Base-by-base conservation (phyloP, 345 rosid species). In the Capsella bursapastoris region DNA sequence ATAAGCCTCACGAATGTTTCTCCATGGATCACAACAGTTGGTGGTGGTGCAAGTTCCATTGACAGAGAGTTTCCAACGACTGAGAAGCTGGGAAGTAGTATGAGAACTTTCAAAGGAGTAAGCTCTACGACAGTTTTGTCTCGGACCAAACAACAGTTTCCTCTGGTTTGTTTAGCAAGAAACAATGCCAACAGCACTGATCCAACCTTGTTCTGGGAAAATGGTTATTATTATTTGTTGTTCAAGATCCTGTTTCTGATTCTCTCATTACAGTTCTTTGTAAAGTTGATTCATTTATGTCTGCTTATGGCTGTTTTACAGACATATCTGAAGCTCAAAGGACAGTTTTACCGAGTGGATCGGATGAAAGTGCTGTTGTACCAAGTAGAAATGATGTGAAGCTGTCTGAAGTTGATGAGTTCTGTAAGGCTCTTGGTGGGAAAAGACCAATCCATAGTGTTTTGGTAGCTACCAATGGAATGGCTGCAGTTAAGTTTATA, bases 401-500 rank as follows among this genome's bases (percentile, higher is more conserved):
- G 15, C 71, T 84, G 59, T 79, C 88, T 31, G 82, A 84, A 70
- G 90, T 95, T 40, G 87, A 92, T 66, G 88, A 86, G 58, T 95
- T 95, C 68, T 92, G 98, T 79, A 73, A 64, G 76, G 84, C 91
- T 35, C 98, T 95, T 53, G 90, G 96, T 65, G 98, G 99, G 76
- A 80, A 88, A 57, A 87, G 57, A 75, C 93, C 96, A 63, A 85
- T 95, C 27, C 98, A 89, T 57, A 95, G 97, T 79, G 87, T 95
- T 80, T 79, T 95, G 79, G 87, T 95, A 12, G 88, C 99, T 8
- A 95, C 92, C 81, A 95, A 95, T 84, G 99, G 98, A 81, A 95
- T 95, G 99, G 99, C 99, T 8, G 97, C 99, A 74, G 98, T 95
- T 71, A 95, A 95, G 84, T 95, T 95, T 70, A 95, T 95, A 9